Evolutionary conservation across 2,329 filamentous ascomycete genomes (phyloP).

Genomic region (Trichoderma breve): DNA sequence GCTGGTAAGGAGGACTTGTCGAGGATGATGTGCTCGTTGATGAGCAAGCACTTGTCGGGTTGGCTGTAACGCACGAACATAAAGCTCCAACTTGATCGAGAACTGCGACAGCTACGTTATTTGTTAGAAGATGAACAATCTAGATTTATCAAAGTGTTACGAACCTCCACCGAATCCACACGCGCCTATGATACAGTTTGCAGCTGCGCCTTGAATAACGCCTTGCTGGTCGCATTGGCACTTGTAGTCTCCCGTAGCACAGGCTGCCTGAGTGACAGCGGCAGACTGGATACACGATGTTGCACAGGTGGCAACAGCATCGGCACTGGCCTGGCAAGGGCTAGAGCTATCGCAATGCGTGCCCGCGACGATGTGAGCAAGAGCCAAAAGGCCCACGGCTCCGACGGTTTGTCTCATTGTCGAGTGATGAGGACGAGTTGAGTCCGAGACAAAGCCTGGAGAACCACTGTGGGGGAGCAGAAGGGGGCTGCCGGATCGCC

Average conservation of each 20-base stretch:
- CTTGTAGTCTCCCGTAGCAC: slow-evolving; percentile 26
- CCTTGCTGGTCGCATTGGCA: slow-evolving; percentile 28
- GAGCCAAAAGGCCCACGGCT: slow-evolving; percentile 22
- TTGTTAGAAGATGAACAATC: too few species aligned
- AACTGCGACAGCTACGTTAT: too few species aligned
- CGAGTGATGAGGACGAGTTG: background rate
- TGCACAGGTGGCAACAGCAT: slow-evolving; percentile 28
- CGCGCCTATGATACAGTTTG: slow-evolving; percentile 25
- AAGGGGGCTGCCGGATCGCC: background rate
- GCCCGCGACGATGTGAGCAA: slow-evolving; percentile 23
- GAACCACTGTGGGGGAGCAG: background rate
- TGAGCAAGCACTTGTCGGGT: slow-evolving; percentile 23
- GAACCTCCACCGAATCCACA: slow-evolving; percentile 22
- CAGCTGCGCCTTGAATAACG: slow-evolving; percentile 26
- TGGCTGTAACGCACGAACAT: slow-evolving; percentile 28
- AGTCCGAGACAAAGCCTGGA: background rate
- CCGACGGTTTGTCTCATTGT: slow-evolving; percentile 9
- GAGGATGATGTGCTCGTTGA: background rate
- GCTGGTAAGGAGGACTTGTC: background rate
- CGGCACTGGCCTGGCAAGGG: slow-evolving; percentile 28
- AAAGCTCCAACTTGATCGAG: slow-evolving; percentile 26
- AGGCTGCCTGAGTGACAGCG: slow-evolving; percentile 26
- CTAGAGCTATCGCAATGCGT: slow-evolving; percentile 24
- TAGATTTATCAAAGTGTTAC: too few species aligned
- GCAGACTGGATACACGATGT: slow-evolving; percentile 29